Conservation (phyloP, 805 yeast species). For the Phaffomyces thermotolerans region DNA sequence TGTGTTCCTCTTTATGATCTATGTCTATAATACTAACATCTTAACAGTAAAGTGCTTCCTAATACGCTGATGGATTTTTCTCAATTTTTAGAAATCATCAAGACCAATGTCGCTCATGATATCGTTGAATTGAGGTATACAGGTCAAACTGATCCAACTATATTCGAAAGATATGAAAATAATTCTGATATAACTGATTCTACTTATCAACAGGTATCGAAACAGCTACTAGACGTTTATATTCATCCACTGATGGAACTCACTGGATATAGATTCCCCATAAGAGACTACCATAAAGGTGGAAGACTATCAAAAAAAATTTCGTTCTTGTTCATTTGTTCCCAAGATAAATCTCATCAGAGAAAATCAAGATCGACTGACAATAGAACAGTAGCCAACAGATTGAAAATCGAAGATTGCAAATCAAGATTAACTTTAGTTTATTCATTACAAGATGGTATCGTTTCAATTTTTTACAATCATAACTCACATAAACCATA, state of each 20-base stretch:
- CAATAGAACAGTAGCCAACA: slow-evolving; percentile 31
- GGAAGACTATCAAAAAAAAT: slow-evolving; percentile 34
- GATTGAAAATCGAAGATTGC: slow-evolving; percentile 35
- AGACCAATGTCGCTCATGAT: slow-evolving; percentile 29
- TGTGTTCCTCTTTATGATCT: too few species aligned
- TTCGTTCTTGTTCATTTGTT: slow-evolving; percentile 38
- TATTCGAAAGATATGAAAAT: slow-evolving; percentile 29
- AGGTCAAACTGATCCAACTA: slow-evolving; percentile 24
- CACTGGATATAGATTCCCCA: slow-evolving; percentile 38
- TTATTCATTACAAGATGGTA: slow-evolving; percentile 33
- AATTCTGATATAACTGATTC: slow-evolving; percentile 25
- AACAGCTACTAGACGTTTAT: slow-evolving; percentile 29
- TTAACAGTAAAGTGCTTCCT: slow-evolving; percentile 2
- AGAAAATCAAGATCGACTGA: slow-evolving; percentile 35
- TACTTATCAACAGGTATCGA: slow-evolving; percentile 29
- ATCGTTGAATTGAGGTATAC: slow-evolving; percentile 30
- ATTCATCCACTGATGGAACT: slow-evolving; percentile 33
- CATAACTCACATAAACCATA: slow-evolving; percentile 36
- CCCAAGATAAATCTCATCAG: slow-evolving; percentile 36
- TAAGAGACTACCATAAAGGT: slow-evolving; percentile 39
- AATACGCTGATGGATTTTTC: slow-evolving; percentile 29
- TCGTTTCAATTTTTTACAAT: slow-evolving; percentile 29
- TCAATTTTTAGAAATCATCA: slow-evolving; percentile 28
- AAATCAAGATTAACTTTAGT: slow-evolving; percentile 32
- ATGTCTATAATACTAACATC: slow-evolving; percentile 2